Evolutionary conservation across 345 rosid genomes (phyloP).

Genomic region (Ailanthus altissimus): DNA sequence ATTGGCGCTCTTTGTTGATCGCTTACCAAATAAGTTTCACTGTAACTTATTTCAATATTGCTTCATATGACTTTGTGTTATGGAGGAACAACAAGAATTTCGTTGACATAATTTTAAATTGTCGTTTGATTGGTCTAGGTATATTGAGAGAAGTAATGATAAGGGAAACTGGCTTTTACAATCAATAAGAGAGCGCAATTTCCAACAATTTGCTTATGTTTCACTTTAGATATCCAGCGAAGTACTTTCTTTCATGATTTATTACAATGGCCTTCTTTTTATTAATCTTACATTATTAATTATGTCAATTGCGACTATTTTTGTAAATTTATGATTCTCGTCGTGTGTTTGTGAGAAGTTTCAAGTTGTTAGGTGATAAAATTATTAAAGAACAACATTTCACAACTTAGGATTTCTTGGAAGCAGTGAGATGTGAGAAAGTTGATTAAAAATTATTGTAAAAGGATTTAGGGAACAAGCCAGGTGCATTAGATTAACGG

Average conservation of each 20-base stretch:
- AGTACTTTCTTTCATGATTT: constrained; percentile 35
- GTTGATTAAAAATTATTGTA: no score
- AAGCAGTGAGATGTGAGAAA: constrained; percentile 79
- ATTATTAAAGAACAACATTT: constrained; percentile 70
- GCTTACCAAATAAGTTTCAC: constrained; percentile 45
- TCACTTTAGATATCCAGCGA: constrained; percentile 79
- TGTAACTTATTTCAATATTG: no score
- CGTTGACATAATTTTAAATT: no score
- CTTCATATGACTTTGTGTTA: no score
- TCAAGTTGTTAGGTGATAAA: constrained; percentile 57
- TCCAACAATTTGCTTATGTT: constrained; percentile 68
- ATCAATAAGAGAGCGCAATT: constrained; percentile 63
- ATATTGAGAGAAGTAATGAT: constrained; percentile 24
- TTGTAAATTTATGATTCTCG: constrained; percentile 54
- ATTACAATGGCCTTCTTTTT: neutral
- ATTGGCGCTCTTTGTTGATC: constrained; percentile 63
- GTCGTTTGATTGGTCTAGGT: no score
- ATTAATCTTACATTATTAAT: neutral
- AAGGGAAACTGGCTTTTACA: constrained; percentile 61
- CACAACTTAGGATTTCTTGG: constrained; percentile 59
- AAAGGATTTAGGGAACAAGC: no score
- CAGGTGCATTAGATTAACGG: no score
- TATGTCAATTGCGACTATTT: neutral
- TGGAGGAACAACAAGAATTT: no score
- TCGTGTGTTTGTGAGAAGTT: constrained; percentile 47